These are phyloP conservation scores for Penicillium malachiteum DNA, from an alignment of 495 filamentous ascomycete genomes.

Conservation along the genomic window DNA sequence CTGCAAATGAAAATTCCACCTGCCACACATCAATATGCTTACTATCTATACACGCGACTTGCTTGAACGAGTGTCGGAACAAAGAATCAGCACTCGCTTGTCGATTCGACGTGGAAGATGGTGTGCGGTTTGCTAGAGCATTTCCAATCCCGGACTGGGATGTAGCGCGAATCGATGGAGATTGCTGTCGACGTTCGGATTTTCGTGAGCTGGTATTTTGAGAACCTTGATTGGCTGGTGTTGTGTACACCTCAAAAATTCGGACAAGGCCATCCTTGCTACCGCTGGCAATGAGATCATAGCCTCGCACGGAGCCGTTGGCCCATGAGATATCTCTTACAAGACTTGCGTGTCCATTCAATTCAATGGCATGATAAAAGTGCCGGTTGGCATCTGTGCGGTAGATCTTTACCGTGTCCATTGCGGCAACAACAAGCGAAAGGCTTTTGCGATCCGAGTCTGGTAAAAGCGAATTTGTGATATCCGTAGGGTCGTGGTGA, in stretches of 20 bases:
- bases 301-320: slow-evolving; percentile 78
- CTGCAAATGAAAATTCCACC: slow-evolving; percentile 49
- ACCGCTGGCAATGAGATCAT: slow-evolving; percentile 87
- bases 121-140: slow-evolving; percentile 45
- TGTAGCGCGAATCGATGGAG: slow-evolving; percentile 37
- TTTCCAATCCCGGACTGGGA: slow-evolving; percentile 52
- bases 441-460: slow-evolving; percentile 72
- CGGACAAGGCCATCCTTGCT: slow-evolving; percentile 87
- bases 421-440: slow-evolving; percentile 77
- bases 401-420: slow-evolving; percentile 77
- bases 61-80: slow-evolving; percentile 47
- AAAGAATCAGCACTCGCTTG: slow-evolving; percentile 33
- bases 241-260: slow-evolving; percentile 75
- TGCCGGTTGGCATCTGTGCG: slow-evolving; percentile 65
- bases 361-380: slow-evolving; percentile 77
- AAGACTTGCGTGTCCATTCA: slow-evolving; percentile 66
- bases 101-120: slow-evolving; percentile 31
- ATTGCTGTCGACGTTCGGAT: slow-evolving; percentile 31
- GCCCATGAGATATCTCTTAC: slow-evolving; percentile 95
- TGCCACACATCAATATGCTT: slow-evolving; percentile 52
- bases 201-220: slow-evolving; percentile 33
- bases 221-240: slow-evolving; percentile 23
- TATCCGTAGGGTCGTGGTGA: slow-evolving; percentile 77
- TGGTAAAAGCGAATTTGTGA: slow-evolving; percentile 71
- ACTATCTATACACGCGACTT: slow-evolving; percentile 48